Conservation (phyloP, 2,329 filamentous ascomycete genomes). For the Colletotrichum spinosum region DNA sequence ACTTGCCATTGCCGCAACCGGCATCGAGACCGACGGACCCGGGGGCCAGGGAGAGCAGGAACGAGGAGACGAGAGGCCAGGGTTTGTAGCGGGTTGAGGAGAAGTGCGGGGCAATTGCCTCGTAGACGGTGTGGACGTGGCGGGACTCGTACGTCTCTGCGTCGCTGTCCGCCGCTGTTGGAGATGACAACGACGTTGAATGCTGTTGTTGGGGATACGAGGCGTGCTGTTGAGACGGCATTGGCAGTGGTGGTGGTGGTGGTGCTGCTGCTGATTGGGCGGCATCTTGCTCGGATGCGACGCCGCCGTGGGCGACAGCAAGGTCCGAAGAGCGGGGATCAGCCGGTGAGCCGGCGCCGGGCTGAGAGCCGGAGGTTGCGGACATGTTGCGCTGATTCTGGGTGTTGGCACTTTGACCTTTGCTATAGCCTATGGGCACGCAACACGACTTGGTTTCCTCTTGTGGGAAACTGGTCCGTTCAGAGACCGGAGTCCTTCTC, state of each 20-base stretch:
- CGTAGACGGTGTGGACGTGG: conserved; percentile 94
- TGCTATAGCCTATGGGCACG: no score
- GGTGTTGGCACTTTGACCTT: background rate
- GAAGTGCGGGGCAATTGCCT: conserved; percentile 86
- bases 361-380: conserved; percentile 25
- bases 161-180: conserved; percentile 4
- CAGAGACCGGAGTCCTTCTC: no score
- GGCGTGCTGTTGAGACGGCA: background rate
- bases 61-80: conserved; percentile 90
- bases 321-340: conserved; percentile 20
- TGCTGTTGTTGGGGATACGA: conserved; percentile 7
- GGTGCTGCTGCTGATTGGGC: conserved; percentile 2
- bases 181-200: background rate
- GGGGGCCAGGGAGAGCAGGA: conserved; percentile 72
- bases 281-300: background rate
- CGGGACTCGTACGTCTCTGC: conserved; percentile 79
- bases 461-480: no score
- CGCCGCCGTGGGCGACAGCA: conserved; percentile 1
- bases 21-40: conserved; percentile 89
- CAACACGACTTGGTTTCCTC: no score
- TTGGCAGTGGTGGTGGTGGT: background rate
- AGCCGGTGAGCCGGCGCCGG: conserved; percentile 22
- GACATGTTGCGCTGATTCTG: conserved; percentile 12
- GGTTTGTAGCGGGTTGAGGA: conserved; percentile 84
- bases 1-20: conserved; percentile 98